phyloP scores from a whole-genome alignment of 2,329 filamentous ascomycete genomes.

The Xylaria sp. region DNA sequence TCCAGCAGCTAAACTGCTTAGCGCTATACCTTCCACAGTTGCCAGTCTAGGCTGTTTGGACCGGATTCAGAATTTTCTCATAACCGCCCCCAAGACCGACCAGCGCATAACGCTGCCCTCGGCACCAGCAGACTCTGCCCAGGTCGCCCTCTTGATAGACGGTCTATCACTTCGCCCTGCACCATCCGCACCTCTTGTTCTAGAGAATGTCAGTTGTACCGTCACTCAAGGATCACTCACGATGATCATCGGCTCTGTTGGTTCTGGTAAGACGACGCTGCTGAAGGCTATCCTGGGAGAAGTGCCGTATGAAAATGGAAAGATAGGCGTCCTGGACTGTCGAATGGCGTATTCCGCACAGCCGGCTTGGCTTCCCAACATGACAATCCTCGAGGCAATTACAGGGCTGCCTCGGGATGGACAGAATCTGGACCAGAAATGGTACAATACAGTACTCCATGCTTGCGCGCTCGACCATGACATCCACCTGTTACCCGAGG shows the following conservation, averaged over 20 bases:
- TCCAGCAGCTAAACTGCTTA: too few relatives aligned
- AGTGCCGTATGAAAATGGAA: not conserved
- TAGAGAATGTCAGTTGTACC: not conserved
- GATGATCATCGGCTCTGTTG: not conserved
- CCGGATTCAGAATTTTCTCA: too few relatives aligned
- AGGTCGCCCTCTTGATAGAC: conserved; percentile 4
- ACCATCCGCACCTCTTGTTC: not conserved
- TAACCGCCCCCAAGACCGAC: too few relatives aligned
- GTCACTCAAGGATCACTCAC: not conserved
- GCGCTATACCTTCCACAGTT: too few relatives aligned
- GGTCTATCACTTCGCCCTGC: not conserved
- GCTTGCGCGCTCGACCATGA: conserved; percentile 2
- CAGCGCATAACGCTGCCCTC: too few relatives aligned
- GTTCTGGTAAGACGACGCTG: conserved; percentile 3
- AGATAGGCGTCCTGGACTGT: not conserved
- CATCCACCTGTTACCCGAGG: not conserved
- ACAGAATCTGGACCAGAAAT: not conserved
- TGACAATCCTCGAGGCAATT: not conserved
- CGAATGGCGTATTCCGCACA: conserved; percentile 10
- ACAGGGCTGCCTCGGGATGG: not conserved
- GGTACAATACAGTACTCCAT: not conserved
- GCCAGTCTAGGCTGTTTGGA: too few relatives aligned
- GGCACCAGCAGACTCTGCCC: not conserved
- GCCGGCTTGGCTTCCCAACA: not conserved
- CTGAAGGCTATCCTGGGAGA: not conserved